Base-by-base conservation (phyloP, 2,329 filamentous ascomycete genomes). In the Zasmidium angulare region DNA sequence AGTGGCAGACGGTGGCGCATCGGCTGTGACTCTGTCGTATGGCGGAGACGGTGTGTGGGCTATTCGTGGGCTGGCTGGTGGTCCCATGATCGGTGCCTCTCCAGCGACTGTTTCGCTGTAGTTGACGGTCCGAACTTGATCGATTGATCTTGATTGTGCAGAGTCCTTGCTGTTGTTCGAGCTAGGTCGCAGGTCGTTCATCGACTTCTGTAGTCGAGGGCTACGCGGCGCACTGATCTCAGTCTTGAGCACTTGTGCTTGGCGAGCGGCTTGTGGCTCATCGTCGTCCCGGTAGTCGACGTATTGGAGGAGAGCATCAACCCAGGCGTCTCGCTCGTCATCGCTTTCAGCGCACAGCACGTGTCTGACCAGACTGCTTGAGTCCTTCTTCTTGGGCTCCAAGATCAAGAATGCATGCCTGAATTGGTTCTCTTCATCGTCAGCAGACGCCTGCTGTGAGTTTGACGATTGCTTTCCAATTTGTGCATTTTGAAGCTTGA, bases 261-360 rank as follows among this genome's bases (percentile, higher is more conserved):
- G 63, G n/a, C 59, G 56, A 22, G 29, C 59, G 12, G 57, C 53
- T 48, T 64, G 56, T 52, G 54, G 58, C 48, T 89, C 82, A 17
- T 84, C 81, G 1, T 82, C 78, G 46, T 89, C 86, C 53, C 81
- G 82, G 69, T 85, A 87, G 69, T 97, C 91, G 46, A 96, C 93
- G 81, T 96, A 96, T 66, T 91, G 89, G 60, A 98, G 79, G 46
- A 99, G 80, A 21, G 90, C 89, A 58, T 96, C 90, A 1, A 99
- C 93, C 95, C 95, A 99, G 48, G 88, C 83, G 75, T 99, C 95
- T 60, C 95, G 87, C 78, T 99, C 95, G 60, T 82, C 83, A 69
- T 99, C 95, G 69, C 90, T 98, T 75, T 99, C 95, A 0, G 95
- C 93, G 73, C 95, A 99, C 19, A 99, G 81, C 0, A 99, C 93